phyloP scores from a whole-genome alignment of 345 rosid species.

The Melastoma malabathricum region DNA sequence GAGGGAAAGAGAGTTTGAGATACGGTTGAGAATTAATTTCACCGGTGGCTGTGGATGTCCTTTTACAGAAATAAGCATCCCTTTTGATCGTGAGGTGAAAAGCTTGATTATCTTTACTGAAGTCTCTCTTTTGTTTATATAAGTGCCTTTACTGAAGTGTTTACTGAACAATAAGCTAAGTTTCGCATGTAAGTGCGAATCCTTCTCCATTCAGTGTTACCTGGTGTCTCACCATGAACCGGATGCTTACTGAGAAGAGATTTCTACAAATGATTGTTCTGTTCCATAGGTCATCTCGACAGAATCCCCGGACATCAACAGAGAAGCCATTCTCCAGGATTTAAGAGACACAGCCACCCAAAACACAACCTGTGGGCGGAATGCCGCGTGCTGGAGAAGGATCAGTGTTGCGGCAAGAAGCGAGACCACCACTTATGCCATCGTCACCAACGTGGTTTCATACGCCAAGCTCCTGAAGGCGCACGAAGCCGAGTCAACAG shows the following conservation, averaged over 20 bases:
- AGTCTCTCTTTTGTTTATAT: not conserved
- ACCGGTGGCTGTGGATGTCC: conserved; percentile 72
- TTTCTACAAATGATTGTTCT: not conserved
- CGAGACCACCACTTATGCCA: conserved; percentile 41
- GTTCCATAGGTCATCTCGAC: conserved; percentile 28
- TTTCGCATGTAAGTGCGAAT: not conserved
- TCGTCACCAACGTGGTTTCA: conserved; percentile 42
- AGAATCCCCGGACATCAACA: conserved; percentile 25
- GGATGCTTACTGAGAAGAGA: no score
- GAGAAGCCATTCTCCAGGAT: conserved; percentile 26
- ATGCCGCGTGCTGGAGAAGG: conserved; percentile 30
- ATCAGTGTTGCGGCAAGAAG: conserved; percentile 27
- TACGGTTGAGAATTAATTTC: conserved; percentile 53
- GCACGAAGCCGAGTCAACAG: conserved; percentile 18
- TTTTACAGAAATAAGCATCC: conserved; percentile 41
- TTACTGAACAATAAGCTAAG: not conserved
- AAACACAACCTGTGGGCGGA: conserved; percentile 42
- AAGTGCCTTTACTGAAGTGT: not conserved
- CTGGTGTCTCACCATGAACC: no score
- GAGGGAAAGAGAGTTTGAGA: conserved; percentile 46
- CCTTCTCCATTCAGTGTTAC: no score
- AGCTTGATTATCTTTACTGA: not conserved
- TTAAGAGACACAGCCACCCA: conserved; percentile 45
- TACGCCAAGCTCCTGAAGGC: conserved; percentile 15
- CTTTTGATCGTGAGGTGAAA: conserved; percentile 65